phyloP scores from a whole-genome alignment of 2,329 filamentous ascomycete genomes.

The Dactylellina drechsleri region DNA sequence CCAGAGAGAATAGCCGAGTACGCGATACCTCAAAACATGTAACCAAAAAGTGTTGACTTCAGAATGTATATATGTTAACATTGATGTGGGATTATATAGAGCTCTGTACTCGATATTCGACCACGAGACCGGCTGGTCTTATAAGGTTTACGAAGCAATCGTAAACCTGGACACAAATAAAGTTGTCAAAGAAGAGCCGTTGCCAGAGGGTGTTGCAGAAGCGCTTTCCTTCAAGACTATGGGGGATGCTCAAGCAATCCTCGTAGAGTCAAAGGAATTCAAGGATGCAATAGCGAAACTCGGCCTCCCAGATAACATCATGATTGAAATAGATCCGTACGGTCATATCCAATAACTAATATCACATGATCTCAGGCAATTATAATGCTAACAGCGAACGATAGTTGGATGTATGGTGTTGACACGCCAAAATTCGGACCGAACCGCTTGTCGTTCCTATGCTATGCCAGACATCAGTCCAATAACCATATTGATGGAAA shows the following conservation, averaged over 20 bases:
- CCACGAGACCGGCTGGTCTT: conserved; percentile 59
- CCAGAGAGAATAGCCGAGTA: conserved; percentile 68
- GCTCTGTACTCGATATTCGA: conserved; percentile 51
- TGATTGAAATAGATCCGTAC: conserved; percentile 65
- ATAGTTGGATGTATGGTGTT: conserved; percentile 72
- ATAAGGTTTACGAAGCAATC: conserved; percentile 69
- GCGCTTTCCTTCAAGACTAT: conserved; percentile 56
- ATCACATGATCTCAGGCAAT: too few relatives aligned
- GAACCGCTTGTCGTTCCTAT: conserved; percentile 66
- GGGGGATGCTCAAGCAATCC: conserved; percentile 56
- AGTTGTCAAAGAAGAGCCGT: conserved; percentile 66
- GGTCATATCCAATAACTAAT: conserved; percentile 63
- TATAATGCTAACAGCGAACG: conserved; percentile 68
- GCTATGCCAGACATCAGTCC: conserved; percentile 62
- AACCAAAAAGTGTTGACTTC: conserved; percentile 8
- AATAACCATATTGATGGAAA: conserved; percentile 69
- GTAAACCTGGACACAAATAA: conserved; percentile 65
- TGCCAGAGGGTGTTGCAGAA: conserved; percentile 62
- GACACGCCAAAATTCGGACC: conserved; percentile 62
- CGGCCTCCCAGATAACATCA: conserved; percentile 64
- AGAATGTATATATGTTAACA: conserved; percentile 1
- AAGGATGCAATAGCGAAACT: conserved; percentile 66
- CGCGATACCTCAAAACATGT: conserved; percentile 61
- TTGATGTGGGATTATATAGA: conserved; percentile 4
- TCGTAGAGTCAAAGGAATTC: conserved; percentile 64